phyloP scores from a whole-genome alignment of 2,329 filamentous ascomycete genomes.

The Ophiosphaerella narmari region DNA sequence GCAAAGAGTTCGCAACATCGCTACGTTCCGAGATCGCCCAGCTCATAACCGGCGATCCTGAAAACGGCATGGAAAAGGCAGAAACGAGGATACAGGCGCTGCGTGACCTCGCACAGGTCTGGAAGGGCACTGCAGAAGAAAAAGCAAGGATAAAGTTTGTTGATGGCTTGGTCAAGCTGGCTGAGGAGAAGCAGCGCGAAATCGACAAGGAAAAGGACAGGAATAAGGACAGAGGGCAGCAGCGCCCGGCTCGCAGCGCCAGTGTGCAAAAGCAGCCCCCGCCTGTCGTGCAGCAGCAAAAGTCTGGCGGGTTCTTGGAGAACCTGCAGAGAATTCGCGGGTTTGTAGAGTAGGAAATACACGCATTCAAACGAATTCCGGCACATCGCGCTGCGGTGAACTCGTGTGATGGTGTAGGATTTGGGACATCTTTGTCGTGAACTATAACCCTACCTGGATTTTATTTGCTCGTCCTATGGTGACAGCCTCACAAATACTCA shows the following conservation, averaged over 20 bases:
- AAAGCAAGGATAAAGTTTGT: slow-evolving; percentile 82
- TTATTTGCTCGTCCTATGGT: no score
- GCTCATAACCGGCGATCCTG: slow-evolving; percentile 61
- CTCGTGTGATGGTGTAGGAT: no score
- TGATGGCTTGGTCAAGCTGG: slow-evolving; percentile 77
- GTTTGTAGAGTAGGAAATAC: slow-evolving; percentile 30
- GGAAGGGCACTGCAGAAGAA: slow-evolving; percentile 96
- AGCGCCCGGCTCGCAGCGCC: slow-evolving; percentile 27
- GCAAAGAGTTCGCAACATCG: slow-evolving; percentile 75
- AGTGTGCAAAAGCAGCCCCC: slow-evolving; percentile 23
- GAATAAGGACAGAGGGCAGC: slow-evolving; percentile 20
- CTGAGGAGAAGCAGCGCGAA: slow-evolving; percentile 70
- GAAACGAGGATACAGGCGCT: slow-evolving; percentile 75
- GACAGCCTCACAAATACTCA: no score
- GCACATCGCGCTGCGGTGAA: background rate
- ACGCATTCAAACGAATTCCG: background rate
- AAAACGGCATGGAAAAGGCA: slow-evolving; percentile 73
- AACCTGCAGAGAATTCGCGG: slow-evolving; percentile 46
- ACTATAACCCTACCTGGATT: no score
- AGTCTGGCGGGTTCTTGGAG: slow-evolving; percentile 44
- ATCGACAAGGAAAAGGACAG: slow-evolving; percentile 47
- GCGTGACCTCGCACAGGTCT: slow-evolving; percentile 76
- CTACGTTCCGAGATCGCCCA: slow-evolving; percentile 73
- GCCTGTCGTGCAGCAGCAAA: slow-evolving; percentile 24
- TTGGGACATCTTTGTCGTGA: no score